Evolutionary conservation across 345 rosid species (phyloP), one percentile per base, ranked within the genome.

Genomic region (Citrus reticulata): DNA sequence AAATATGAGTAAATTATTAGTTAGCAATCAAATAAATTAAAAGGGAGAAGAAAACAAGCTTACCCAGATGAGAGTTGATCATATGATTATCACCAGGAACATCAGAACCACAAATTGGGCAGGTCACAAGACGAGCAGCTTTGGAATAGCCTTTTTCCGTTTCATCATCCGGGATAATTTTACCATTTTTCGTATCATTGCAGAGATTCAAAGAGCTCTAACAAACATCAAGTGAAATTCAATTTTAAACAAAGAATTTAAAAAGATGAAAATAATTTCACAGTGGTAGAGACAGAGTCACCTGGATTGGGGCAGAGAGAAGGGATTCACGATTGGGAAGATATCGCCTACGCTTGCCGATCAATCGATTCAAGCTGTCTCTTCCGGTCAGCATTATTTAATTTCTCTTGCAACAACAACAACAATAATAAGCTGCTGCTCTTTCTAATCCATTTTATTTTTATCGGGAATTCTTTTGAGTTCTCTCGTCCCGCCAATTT

Each of bases 61-160:
- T 87, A 92, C 97, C 94, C 34, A 92, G 84, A 86, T 92, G 97
- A 78, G 89, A 79, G 79, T 90, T 92, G 83, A 92, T 81, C 64
- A 54, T 42, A 61, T 75, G 58, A 72, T 88, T 87, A 78, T 81
- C 88, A 16, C 87, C 87, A 13, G 84, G 78, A 80, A 92, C 72
- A 74, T 70, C 77, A 51, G 71, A 76, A 63, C 85, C 85, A 65
- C 95, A 92, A 46, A 90, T 89, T 68, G 91, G 89, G 76, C 93
- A 80, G 46, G 42, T 72, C 55, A 88, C 89, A 83, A 79, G 72
- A 73, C 78, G 82, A 34, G 79, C 39, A 51, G 35, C 22, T 73
- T 68, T 78, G 57, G 74, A 29, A 25, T 69, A 62, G 34, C 76
- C 78, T 9, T 69, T 65, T 29, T 74, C 78, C 13, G n/a, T 55